Evolutionary conservation across 805 yeast species (phyloP).

Genomic region (Helenozyma rhizophorensis): DNA sequence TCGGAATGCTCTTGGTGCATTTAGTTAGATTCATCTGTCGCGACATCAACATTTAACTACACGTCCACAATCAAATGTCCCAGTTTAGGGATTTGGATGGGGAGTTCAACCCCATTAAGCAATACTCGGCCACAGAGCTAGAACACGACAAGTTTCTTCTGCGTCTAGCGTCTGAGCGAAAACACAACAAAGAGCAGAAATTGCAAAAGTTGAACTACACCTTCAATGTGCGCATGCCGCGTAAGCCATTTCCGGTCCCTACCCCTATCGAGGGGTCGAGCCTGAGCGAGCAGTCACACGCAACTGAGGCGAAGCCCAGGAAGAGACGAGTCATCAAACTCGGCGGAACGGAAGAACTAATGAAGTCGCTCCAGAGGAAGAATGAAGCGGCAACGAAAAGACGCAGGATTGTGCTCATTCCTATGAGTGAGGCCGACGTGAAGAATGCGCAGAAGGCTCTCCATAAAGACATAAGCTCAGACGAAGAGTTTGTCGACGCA

Average conservation of each 20-base stretch:
- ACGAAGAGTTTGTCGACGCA: constrained; percentile 2
- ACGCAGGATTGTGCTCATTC: constrained; percentile 5
- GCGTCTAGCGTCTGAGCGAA: constrained; percentile 12
- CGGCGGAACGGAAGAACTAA: constrained; percentile 7
- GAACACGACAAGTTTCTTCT: constrained; percentile 14
- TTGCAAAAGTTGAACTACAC: constrained; percentile 2
- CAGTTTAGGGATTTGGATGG: constrained; percentile 22
- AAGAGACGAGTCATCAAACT: constrained; percentile 1
- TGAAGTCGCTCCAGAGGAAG: constrained; percentile 2
- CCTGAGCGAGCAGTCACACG: too few relatives aligned
- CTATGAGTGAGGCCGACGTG: constrained; percentile 7
- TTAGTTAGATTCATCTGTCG: too few relatives aligned
- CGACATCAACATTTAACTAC: too few relatives aligned
- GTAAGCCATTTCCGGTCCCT: neutral
- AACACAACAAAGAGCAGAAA: constrained; percentile 4
- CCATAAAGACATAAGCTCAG: neutral
- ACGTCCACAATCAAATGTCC: too few relatives aligned
- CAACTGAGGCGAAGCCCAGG: neutral
- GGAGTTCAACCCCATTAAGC: constrained; percentile 28
- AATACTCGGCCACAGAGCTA: constrained; percentile 17
- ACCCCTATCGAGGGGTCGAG: neutral
- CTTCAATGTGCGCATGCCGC: constrained; percentile 4
- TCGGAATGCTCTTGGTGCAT: too few relatives aligned
- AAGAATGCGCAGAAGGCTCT: too few relatives aligned
- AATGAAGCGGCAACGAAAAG: constrained; percentile 1